Percentiles rank a stretch among this genome's conserved stretches.
These are phyloP conservation scores for Aspergillus egyptiacus DNA, from an alignment of 495 filamentous ascomycete genomes.

Conservation along the genomic window DNA sequence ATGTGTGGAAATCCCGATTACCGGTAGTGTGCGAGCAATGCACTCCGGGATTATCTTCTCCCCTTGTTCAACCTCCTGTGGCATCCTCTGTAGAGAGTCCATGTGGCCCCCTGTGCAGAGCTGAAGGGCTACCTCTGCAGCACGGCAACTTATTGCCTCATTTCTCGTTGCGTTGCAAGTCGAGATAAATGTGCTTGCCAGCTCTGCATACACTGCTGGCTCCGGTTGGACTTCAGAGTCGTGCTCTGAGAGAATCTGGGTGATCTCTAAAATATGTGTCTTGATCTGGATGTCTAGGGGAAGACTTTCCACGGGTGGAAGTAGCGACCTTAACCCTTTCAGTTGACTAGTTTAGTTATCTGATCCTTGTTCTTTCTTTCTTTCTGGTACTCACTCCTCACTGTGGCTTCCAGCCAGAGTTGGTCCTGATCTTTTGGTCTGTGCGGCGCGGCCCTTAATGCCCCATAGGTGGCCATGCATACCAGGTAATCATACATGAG, in stretches of 20 bases:
- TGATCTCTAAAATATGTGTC: background rate
- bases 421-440: conserved; percentile 13
- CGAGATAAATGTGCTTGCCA: background rate
- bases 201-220: background rate
- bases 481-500: conserved; percentile 52
- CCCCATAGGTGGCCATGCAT: conserved; percentile 35
- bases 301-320: background rate
- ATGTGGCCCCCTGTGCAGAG: too few species aligned
- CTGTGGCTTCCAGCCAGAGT: conserved; percentile 20
- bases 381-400: conserved; percentile 20
- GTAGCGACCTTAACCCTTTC: conserved; percentile 8
- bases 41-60: conserved; percentile 6
- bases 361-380: background rate
- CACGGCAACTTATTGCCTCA: background rate
- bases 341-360: background rate
- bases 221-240: conserved; percentile 18
- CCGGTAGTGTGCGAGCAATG: conserved; percentile 12
- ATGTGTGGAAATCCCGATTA: conserved; percentile 4
- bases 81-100: too few species aligned
- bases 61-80: too few species aligned
- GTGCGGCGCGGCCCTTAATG: conserved; percentile 16
- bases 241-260: background rate
- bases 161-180: background rate
- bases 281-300: background rate
- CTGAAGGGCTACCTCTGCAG: background rate